These are phyloP conservation scores for Hydnomerulius pinastri DNA, from an alignment of 768 basidiomycete species.

Conservation along the genomic window DNA sequence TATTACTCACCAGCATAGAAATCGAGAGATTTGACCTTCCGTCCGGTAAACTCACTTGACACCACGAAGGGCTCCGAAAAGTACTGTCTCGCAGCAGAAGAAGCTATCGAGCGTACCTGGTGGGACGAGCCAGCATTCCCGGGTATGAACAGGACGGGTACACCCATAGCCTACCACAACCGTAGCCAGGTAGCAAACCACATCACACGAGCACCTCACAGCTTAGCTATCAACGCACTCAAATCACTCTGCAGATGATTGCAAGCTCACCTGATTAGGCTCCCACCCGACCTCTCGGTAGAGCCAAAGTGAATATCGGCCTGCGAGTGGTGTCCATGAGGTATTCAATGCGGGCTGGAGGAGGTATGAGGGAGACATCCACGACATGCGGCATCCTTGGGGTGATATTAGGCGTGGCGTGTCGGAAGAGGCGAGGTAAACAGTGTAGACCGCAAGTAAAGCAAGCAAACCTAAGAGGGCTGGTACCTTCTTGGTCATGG, in stretches of 20 bases:
- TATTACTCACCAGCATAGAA: conserved; percentile 74
- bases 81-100: conserved; percentile 83
- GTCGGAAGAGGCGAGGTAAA: conserved; percentile 47
- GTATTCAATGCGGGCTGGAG: conserved; percentile 66
- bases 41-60: conserved; percentile 53
- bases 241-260: conserved; percentile 4
- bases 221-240: not conserved
- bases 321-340: conserved; percentile 70
- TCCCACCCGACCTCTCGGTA: conserved; percentile 94
- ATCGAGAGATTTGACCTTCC: conserved; percentile 61
- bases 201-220: conserved; percentile 13
- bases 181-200: conserved; percentile 1
- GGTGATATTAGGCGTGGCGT: conserved; percentile 63
- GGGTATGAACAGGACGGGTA: conserved; percentile 95
- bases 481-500: conserved; percentile 14
- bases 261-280: conserved; percentile 47
- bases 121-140: conserved; percentile 95
- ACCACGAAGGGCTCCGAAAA: conserved; percentile 60
- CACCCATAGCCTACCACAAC: conserved; percentile 42
- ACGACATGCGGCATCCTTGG: conserved; percentile 95
- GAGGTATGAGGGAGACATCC: conserved; percentile 91
- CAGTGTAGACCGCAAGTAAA: conserved; percentile 37
- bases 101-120: conserved; percentile 94
- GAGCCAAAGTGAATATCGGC: conserved; percentile 82
- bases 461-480: conserved; percentile 34